Evolutionary conservation across 2,329 filamentous ascomycete genomes (phyloP), one percentile per base, ranked within the genome.

Genomic region (Diaporthe australafricana): DNA sequence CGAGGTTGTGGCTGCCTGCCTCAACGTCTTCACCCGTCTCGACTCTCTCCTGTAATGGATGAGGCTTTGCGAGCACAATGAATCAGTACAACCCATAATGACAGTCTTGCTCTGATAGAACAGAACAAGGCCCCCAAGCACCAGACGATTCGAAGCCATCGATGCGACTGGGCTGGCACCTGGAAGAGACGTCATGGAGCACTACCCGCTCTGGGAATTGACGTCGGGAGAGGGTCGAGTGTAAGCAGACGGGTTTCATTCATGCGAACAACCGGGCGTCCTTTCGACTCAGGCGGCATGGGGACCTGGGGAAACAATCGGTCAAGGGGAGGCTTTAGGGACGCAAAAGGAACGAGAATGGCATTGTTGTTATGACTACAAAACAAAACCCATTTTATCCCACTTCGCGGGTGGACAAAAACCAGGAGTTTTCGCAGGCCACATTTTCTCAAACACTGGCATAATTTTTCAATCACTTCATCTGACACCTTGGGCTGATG

Each of bases 1-100:
- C 75, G 96, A 99, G 89, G 96, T 98, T 79, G 94, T 99, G 68
- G 95, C 96, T 67, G 96, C 96, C 77, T 98, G 96, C 83, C 85
- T 99, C 82, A 98, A 93, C 85, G 96, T 99, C 79, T 99, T 99
- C 83, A 99, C 96, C 75, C 91, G 96, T 80, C 93, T 99, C 79
- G 96, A 99, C 85, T 98, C 96, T 66, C 88, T 99, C 74, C 91
- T 99, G 81, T 99, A 89, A 85, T 73, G 67, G 45, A 27, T 22
- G 38, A 67, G 30, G 32, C 38, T 47, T 42, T 27, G 42, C 35
- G 57, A 52, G 30, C 66, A 48, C 55, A 55, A 50, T 65, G 30
- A 50, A 65, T 65, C 60, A 50, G 30, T 65, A 70, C 63, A 62
- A 68, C 48, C 40, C 68, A 69, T 70, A 52, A 73, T 40, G 45